A percentile compares a stretch with the other conserved stretches of the same genome.
Evolutionary conservation across 352 stramenopile species (phyloP).

Genomic region (Globisporangium alternatum): DNA sequence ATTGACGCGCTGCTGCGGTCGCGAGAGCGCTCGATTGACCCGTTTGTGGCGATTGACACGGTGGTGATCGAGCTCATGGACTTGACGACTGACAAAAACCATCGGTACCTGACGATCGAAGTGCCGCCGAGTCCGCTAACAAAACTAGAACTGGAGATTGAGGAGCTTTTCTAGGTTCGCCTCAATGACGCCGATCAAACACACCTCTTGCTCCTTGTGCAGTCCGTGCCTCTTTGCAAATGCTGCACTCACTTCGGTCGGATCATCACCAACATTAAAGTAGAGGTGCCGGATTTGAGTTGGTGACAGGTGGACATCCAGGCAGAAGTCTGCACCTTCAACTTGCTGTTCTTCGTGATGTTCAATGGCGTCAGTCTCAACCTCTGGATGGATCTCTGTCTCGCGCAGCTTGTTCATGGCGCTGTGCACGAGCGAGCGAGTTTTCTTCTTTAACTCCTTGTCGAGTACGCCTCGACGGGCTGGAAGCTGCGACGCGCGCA

Average conservation of each 20-base stretch:
- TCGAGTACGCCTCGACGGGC: background rate
- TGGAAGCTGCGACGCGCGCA: conserved; percentile 16
- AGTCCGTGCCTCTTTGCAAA: conserved; percentile 35
- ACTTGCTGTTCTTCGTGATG: background rate
- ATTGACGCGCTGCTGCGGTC: conserved; percentile 46
- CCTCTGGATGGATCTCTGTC: background rate
- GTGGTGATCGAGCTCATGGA: conserved; percentile 72
- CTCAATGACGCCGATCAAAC: conserved; percentile 29
- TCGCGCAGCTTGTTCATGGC: conserved; percentile 8
- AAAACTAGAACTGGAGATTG: conserved; percentile 57
- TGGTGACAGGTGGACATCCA: conserved; percentile 43
- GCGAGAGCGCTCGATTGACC: conserved; percentile 27
- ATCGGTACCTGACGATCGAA: conserved; percentile 50
- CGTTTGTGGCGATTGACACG: conserved; percentile 58
- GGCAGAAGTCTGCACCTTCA: conserved; percentile 21
- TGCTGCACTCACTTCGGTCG: conserved; percentile 18
- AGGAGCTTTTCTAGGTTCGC: conserved; percentile 63
- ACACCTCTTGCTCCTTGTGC: conserved; percentile 21
- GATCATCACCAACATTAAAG: conserved; percentile 31
- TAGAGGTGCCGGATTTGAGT: conserved; percentile 36
- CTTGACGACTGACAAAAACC: conserved; percentile 54
- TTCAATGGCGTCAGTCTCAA: background rate
- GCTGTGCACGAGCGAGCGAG: background rate
- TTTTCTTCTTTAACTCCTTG: conserved; percentile 6
- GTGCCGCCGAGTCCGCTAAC: conserved; percentile 26